phyloP scores from a whole-genome alignment of 768 basidiomycete species.

The Candolleomyces efflorescens region DNA sequence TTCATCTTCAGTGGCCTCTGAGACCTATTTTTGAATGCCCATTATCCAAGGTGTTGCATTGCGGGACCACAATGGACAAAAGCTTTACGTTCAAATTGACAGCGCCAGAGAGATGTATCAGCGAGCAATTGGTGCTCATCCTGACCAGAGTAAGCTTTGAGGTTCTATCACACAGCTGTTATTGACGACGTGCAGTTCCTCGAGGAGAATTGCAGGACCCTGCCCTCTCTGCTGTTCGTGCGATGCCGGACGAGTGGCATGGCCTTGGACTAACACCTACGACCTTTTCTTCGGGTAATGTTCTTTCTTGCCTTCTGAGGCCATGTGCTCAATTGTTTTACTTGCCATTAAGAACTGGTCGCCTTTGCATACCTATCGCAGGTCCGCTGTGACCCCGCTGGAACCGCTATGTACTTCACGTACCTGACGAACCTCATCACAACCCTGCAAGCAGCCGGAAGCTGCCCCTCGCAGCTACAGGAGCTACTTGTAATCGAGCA shows the following conservation, averaged over 20 bases:
- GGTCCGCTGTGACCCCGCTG: conserved; percentile 71
- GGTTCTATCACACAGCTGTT: conserved; percentile 1
- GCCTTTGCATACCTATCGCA: conserved; percentile 79
- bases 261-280: conserved; percentile 63
- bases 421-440: conserved; percentile 49
- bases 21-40: not conserved
- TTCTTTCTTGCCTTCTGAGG: not conserved
- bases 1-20: not conserved
- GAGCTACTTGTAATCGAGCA: conserved; percentile 58
- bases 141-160: conserved; percentile 60
- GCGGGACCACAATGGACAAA: conserved; percentile 35
- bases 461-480: conserved; percentile 46
- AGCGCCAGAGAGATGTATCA: conserved; percentile 70
- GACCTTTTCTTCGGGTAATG: conserved; percentile 61
- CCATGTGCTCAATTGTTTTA: not conserved
- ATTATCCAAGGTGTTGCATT: conserved; percentile 39
- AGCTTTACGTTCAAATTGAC: conserved; percentile 48
- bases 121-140: conserved; percentile 68
- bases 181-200: conserved; percentile 33
- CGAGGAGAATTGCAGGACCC: conserved; percentile 45
- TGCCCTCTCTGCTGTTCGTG: conserved; percentile 33
- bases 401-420: conserved; percentile 62
- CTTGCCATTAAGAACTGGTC: conserved; percentile 50
- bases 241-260: conserved; percentile 37
- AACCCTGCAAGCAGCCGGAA: conserved; percentile 44